Evolutionary conservation across 768 basidiomycete genomes (phyloP), one percentile per base, ranked within the genome.

Genomic region (Trametes villosa): DNA sequence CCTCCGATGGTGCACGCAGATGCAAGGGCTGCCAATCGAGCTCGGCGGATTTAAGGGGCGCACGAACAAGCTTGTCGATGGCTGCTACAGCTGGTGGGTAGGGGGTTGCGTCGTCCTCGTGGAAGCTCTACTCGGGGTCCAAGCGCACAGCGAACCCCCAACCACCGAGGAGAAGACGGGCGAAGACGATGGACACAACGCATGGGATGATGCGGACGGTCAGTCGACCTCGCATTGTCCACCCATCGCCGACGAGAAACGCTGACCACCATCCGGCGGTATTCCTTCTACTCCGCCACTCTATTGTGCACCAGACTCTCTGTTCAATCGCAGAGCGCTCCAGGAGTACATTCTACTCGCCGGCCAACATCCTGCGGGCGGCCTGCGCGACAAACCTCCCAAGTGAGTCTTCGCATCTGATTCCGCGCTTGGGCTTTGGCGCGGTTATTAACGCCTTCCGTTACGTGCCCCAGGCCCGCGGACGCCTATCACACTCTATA

Each of bases 81-180:
- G 96, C 4, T 99, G 97, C 74, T 99, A 99, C 74, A 88, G 91
- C n/a, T 99, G 97, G 97, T 99, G 96, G 97, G 92, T 94, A 24
- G 97, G 93, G 2, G 96, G 96, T 0, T 82, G 89, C 17, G 92
- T 97, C 70, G 80, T 83, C 0, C 76, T 98, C 9, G 75, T 97
- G 0, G 91, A 92, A 58, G 85, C 27, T 67, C 86, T 60, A 55
- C 72, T 75, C 11, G 74, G 70, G 46, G 69, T 75, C 27, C 72
- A 36, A 20, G 33, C 48, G 22, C 57, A 49, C 30, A 46, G 45
- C 51, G 53, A 63, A 31, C 15, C 72, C 9, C 70, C 69, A 27
- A 72, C n/a, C n/a, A n/a, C 71, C n/a, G 65, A 63, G 11, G 71
- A 68, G 4, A 61, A 66, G 0, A 63, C 68, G 36, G 74, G 44